phyloP scores from a whole-genome alignment of 208 protist genomes.

The Strigomonas culicis region DNA sequence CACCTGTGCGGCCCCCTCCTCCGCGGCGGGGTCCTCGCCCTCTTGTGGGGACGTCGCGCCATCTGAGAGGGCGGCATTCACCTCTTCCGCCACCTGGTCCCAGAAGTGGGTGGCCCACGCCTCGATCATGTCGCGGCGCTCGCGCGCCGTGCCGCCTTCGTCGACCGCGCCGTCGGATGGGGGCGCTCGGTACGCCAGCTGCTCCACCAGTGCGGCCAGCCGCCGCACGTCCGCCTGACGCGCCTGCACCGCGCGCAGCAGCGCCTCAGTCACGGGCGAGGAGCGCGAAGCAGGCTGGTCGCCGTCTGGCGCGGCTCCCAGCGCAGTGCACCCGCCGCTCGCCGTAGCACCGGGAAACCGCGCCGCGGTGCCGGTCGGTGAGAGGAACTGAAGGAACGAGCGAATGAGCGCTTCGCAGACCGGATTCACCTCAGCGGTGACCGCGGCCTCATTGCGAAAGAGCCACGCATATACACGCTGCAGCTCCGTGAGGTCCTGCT shows the following conservation, averaged over 20 bases:
- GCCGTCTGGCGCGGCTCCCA: no score
- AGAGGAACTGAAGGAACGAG: no score
- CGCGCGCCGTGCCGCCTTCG: no score
- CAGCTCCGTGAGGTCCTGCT: neutral
- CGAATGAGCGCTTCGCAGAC: no score
- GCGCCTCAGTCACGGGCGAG: neutral
- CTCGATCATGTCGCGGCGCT: neutral
- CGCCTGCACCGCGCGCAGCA: slow-evolving; percentile 23
- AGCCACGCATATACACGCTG: neutral
- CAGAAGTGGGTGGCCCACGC: slow-evolving; percentile 10
- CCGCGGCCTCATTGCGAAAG: no score
- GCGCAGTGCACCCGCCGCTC: no score
- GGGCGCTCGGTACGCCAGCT: slow-evolving; percentile 10
- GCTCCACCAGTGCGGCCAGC: slow-evolving; percentile 18
- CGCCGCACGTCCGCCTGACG: slow-evolving; percentile 24
- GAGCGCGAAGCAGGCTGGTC: no score
- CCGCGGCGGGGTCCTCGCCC: neutral
- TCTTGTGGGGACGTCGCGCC: neutral
- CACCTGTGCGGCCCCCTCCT: neutral
- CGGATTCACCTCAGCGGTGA: no score
- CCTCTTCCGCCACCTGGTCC: slow-evolving; percentile 13
- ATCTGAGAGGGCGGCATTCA: neutral
- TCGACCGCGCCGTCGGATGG: neutral
- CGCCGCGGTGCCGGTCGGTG: no score
- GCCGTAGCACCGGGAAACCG: no score